phyloP scores from a whole-genome alignment of 2,329 filamentous ascomycete genomes.

The Podosphaera aphanis region DNA sequence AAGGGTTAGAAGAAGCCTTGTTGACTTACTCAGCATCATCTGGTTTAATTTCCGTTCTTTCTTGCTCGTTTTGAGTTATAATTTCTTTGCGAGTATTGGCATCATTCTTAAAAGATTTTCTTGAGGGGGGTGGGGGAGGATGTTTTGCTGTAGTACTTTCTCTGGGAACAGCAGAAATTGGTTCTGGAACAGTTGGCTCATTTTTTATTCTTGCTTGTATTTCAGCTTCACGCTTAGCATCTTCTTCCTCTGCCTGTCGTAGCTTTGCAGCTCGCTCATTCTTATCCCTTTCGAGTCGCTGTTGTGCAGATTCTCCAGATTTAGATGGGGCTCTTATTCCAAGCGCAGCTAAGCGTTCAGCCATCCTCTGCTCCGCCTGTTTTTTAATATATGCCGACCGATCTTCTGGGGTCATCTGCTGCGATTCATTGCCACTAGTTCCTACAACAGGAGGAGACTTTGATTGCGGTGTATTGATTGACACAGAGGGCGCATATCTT shows the following conservation, averaged over 20 bases:
- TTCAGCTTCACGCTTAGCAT: conserved; percentile 68
- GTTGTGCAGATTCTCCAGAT: conserved; percentile 54
- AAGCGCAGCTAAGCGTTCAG: conserved; percentile 77
- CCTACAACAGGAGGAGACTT: conserved; percentile 25
- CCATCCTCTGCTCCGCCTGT: conserved; percentile 91
- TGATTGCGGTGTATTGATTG: conserved; percentile 19
- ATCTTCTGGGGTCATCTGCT: conserved; percentile 80
- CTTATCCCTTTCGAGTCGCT: conserved; percentile 71
- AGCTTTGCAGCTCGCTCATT: conserved; percentile 71
- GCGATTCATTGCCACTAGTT: conserved; percentile 44
- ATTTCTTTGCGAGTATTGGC: conserved; percentile 34
- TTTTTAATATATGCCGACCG: conserved; percentile 90
- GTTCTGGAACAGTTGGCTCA: conserved; percentile 14
- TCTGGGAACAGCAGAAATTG: conserved; percentile 7
- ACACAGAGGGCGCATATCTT: conserved; percentile 16
- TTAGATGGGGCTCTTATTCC: conserved; percentile 71
- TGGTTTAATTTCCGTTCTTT: conserved; percentile 50
- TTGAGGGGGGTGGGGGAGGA: conserved; percentile 57
- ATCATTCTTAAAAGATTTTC: conserved; percentile 44
- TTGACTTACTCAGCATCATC: conserved; percentile 59
- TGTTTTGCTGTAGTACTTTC: conserved; percentile 32
- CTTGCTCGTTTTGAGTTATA: conserved; percentile 41
- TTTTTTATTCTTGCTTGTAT: conserved; percentile 30
- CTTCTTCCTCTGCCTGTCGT: conserved; percentile 79
- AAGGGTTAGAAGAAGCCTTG: background rate